A percentile compares a stretch with the other conserved stretches of the same genome.
Conservation (phyloP, 352 stramenopile species). For the Hyaloperonospora arabidopsidis region DNA sequence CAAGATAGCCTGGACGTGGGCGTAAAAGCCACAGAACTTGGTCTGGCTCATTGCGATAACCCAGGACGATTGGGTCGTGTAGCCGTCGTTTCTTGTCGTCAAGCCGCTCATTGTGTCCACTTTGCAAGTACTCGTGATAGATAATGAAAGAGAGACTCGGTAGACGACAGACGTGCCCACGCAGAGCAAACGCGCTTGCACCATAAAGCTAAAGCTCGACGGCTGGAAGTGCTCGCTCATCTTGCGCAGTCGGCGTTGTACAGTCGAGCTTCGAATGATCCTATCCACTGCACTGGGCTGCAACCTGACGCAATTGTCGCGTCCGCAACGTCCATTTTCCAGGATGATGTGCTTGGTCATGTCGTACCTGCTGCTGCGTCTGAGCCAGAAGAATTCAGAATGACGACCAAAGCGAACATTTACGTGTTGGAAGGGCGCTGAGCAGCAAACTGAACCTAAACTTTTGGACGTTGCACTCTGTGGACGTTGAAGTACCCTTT, state of each 20-base stretch:
- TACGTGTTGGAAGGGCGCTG: too few species aligned
- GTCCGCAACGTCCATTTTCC: too few species aligned
- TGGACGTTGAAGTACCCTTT: too few species aligned
- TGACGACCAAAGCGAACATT: too few species aligned
- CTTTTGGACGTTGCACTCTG: too few species aligned
- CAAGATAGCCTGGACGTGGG: constrained; percentile 36
- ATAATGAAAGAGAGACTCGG: constrained; percentile 37
- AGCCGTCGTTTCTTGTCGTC: constrained; percentile 8
- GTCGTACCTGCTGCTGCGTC: too few species aligned
- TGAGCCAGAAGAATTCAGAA: too few species aligned
- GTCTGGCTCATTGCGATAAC: constrained; percentile 55
- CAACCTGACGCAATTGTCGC: too few species aligned
- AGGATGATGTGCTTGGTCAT: too few species aligned
- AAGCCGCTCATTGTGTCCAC: constrained; percentile 7
- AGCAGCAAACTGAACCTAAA: too few species aligned
- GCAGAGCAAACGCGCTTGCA: constrained; percentile 43
- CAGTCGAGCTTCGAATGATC: constrained; percentile 6
- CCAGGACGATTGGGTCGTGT: constrained; percentile 36
- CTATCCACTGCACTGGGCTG: too few species aligned
- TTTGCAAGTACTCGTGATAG: constrained; percentile 19
- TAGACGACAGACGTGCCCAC: constrained; percentile 51
- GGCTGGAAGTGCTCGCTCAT: constrained; percentile 55
- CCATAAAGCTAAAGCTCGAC: constrained; percentile 37
- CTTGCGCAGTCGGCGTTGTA: constrained; percentile 47
- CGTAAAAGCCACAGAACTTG: constrained; percentile 47